Percentiles rank a stretch among this genome's conserved stretches.
phyloP scores from a whole-genome alignment of 129 eudicot genomes.

The Mikania micrantha region DNA sequence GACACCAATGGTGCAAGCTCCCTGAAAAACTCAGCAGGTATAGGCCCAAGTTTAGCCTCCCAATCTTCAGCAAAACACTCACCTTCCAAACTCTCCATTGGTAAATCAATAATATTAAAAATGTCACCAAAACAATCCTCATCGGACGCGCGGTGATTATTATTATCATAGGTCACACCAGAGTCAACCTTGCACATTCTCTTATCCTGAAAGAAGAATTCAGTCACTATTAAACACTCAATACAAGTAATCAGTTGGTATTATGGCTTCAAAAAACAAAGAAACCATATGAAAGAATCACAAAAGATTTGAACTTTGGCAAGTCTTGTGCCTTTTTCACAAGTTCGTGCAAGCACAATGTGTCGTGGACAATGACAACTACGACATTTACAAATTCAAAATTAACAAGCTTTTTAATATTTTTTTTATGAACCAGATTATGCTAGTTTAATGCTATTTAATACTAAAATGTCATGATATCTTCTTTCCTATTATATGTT shows the following conservation, averaged over 20 bases:
- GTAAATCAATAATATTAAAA: constrained; percentile 46
- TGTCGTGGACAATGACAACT: not conserved
- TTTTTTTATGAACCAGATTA: constrained; percentile 1
- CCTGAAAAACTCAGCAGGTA: constrained; percentile 38
- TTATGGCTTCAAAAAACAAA: not conserved
- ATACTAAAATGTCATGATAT: constrained; percentile 9
- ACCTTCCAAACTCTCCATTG: constrained; percentile 57
- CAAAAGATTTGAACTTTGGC: not conserved
- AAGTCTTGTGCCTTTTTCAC: constrained; percentile 6
- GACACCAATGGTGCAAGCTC: constrained; percentile 24
- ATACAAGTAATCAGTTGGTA: not conserved
- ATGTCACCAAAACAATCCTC: constrained; percentile 35
- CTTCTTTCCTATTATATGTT: too few relatives aligned
- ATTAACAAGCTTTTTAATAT: not conserved
- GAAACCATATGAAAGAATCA: not conserved
- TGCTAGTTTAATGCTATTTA: constrained; percentile 13
- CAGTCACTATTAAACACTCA: not conserved
- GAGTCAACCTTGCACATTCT: constrained; percentile 41
- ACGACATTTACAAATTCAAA: not conserved
- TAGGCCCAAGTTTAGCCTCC: constrained; percentile 60
- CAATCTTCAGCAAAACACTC: constrained; percentile 49
- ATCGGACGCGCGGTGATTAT: constrained; percentile 8
- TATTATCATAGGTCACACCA: constrained; percentile 20
- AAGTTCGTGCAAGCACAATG: constrained; percentile 14
- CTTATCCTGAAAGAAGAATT: constrained; percentile 29